phyloP scores from a whole-genome alignment of 139 green algal species.

The Chlorella sp. region DNA sequence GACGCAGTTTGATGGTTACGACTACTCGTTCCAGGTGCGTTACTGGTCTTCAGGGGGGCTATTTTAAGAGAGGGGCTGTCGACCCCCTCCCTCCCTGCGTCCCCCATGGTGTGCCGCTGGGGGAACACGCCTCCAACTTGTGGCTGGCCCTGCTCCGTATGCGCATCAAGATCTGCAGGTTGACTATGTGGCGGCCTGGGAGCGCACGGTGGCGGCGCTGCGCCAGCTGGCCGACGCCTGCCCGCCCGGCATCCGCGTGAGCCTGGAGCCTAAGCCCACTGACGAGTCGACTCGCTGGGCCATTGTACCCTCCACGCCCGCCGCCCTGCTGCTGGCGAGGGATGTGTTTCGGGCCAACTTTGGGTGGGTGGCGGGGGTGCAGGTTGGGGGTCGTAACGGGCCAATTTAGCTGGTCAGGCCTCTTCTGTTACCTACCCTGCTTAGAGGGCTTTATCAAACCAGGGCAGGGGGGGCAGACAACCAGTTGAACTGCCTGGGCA shows the following conservation, averaged over 20 bases:
- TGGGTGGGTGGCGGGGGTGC: too few species aligned
- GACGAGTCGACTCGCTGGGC: constrained; percentile 59
- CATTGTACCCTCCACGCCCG: constrained; percentile 54
- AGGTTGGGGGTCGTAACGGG: too few species aligned
- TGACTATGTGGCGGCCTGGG: constrained; percentile 56
- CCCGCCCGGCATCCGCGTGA: constrained; percentile 43
- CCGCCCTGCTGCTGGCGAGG: constrained; percentile 55
- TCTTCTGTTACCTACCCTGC: too few species aligned
- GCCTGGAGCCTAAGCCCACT: constrained; percentile 73
- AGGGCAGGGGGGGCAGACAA: too few species aligned
- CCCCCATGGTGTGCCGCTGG: not conserved
- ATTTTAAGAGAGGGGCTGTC: too few species aligned
- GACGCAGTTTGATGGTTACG: constrained; percentile 66
- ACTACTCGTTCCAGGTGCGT: constrained; percentile 57
- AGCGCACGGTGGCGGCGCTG: constrained; percentile 44
- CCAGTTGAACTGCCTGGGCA: too few species aligned
- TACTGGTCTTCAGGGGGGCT: too few species aligned
- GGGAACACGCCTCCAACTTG: too few species aligned
- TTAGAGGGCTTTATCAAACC: too few species aligned
- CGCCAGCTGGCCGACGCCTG: constrained; percentile 43
- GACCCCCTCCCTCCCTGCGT: not conserved
- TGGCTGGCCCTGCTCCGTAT: not conserved
- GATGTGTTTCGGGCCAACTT: constrained; percentile 58
- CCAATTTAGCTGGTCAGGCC: too few species aligned
- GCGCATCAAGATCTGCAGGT: too few species aligned